A percentile compares a stretch with the other conserved stretches of the same genome.
Conservation (phyloP, 495 filamentous ascomycete genomes). For the Penicillium mononematosum region DNA sequence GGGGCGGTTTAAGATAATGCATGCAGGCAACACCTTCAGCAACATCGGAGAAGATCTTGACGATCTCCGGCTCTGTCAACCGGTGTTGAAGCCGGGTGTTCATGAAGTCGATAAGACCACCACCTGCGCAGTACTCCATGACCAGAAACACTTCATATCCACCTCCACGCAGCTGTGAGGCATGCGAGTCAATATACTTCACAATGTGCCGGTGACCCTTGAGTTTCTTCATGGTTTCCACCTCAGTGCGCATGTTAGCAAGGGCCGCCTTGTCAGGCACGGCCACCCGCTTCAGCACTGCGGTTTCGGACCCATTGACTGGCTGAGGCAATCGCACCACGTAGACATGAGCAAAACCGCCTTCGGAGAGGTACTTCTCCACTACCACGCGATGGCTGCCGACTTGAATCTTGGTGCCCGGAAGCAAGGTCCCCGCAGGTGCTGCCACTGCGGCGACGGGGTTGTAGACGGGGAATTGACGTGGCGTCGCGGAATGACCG, state of each 20-base stretch:
- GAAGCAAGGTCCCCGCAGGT: slow-evolving; percentile 84
- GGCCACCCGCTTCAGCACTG: slow-evolving; percentile 94
- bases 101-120: slow-evolving; percentile 99
- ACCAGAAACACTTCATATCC: slow-evolving; percentile 98
- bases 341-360: slow-evolving; percentile 98
- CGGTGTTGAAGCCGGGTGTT: slow-evolving; percentile 96
- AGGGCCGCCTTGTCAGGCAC: slow-evolving; percentile 93
- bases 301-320: slow-evolving; percentile 77
- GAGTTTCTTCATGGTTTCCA: slow-evolving; percentile 98
- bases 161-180: slow-evolving; percentile 84
- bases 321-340: slow-evolving; percentile 80
- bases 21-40: slow-evolving; percentile 96
- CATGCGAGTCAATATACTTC: slow-evolving; percentile 97
- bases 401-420: slow-evolving; percentile 94
- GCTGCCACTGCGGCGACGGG: slow-evolving; percentile 47
- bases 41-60: slow-evolving; percentile 94
- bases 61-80: slow-evolving; percentile 93
- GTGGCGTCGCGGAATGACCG: slow-evolving; percentile 34
- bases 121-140: slow-evolving; percentile 86
- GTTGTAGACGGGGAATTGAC: slow-evolving; percentile 39
- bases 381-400: slow-evolving; percentile 92
- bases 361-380: slow-evolving; percentile 97
- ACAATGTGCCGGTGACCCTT: slow-evolving; percentile 96
- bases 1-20: slow-evolving; percentile 94
- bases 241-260: slow-evolving; percentile 95